Evolutionary conservation across 371 early-diverging fungal genomes (phyloP), one percentile per base, ranked within the genome.

Genomic region (Mortierella sp.): DNA sequence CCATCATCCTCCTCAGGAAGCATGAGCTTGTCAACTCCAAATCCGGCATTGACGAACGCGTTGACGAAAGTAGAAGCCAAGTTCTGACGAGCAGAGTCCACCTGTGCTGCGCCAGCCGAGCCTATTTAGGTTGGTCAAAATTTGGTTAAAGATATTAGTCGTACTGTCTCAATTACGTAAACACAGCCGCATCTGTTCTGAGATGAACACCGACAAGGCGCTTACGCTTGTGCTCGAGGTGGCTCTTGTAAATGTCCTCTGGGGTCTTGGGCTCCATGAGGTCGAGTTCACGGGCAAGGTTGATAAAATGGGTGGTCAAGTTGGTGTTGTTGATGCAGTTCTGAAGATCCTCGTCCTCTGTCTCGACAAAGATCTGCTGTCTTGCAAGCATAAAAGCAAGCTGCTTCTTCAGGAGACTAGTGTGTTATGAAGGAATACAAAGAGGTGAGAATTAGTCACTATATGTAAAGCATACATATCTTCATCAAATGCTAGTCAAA

Each of bases 31-130:
- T 99, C 99, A 31, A 90, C 95, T 70, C 97, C 95, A 88, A 98
- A 99, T 13, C 98, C 99, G 54, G 96, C 97, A 85, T 99, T 99
- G 72, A 99, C 97, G 91, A 99, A 99, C 0, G 97, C 99, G 87
- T 99, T 99, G 54, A 99, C 99, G 91, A 98, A 98, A 6, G 98
- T 97, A 44, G 98, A 96, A 0, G 99, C 97, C 65, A 99, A 90
- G 88, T 99, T 98, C 84, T 98, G 97, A 70, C 96, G 94, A 31
- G 98, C 98, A 77, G 97, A 97, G 83, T 98, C 99, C 55, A 98
- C 94, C 76, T 91, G 95, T 38, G 78, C 84, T 19, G 90, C 91
- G 31, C 91, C 90, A 47, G 93, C 90, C 34, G 77, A 78, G 28
- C 95, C 95, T 76, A 92, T 84, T 38, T 14, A 34, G 26, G 31